These are phyloP conservation scores for Acanthamoeba culbertsoni DNA, from an alignment of 208 protist genomes.

Conservation along the genomic window DNA sequence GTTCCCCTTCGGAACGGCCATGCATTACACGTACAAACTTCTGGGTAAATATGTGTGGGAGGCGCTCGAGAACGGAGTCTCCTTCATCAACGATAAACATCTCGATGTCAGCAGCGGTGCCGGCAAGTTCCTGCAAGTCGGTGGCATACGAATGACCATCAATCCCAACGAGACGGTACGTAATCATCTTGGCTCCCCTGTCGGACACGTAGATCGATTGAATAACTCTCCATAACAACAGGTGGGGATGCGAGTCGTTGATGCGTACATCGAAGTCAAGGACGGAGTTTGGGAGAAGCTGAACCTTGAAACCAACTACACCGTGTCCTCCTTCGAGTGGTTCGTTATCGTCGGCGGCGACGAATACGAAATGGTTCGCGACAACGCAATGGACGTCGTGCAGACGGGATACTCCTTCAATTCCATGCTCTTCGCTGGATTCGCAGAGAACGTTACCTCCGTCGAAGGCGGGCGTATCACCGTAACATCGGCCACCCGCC, in stretches of 20 bases:
- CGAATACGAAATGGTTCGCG: not conserved
- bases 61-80: constrained; percentile 33
- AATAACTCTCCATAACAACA: too few relatives aligned
- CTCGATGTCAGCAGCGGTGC: constrained; percentile 21
- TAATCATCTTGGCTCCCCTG: too few relatives aligned
- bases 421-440: not conserved
- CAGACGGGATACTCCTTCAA: not conserved
- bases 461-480: not conserved
- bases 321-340: not conserved
- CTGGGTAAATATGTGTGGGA: constrained; percentile 9
- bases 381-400: not conserved
- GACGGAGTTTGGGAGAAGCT: not conserved
- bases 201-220: too few relatives aligned
- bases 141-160: not conserved
- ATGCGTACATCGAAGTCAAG: not conserved
- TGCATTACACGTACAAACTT: constrained; percentile 35
- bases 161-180: not conserved
- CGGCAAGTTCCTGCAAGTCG: constrained; percentile 40
- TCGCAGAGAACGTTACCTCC: not conserved
- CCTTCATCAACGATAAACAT: not conserved
- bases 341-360: constrained; percentile 27
- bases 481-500: not conserved
- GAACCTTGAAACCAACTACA: not conserved
- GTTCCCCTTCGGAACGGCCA: constrained; percentile 9
- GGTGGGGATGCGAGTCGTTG: not conserved